Conservation (phyloP, 2,329 filamentous ascomycete species). For the Aspergillus pseudonomiae region DNA sequence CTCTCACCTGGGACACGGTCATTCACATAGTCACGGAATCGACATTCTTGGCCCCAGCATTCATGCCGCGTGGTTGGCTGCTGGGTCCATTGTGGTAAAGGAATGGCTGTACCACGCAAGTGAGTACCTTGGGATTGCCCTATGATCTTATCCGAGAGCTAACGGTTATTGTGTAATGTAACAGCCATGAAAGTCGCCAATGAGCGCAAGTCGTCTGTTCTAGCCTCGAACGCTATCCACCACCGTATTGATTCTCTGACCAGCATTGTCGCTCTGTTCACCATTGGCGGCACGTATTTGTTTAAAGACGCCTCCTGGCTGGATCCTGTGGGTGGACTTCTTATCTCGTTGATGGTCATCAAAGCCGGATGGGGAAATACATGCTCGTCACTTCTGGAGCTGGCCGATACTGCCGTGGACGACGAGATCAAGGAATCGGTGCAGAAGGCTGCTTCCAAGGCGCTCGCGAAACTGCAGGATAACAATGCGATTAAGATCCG, state of each 20-base stretch:
- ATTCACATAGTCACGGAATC: constrained; percentile 58
- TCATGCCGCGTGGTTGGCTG: constrained; percentile 92
- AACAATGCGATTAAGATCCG: constrained; percentile 69
- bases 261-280: constrained; percentile 86
- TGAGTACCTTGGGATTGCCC: constrained; percentile 55
- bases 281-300: constrained; percentile 86
- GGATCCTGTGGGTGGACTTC: constrained; percentile 87
- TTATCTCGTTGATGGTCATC: constrained; percentile 93
- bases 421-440: constrained; percentile 77
- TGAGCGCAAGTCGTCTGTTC: constrained; percentile 91
- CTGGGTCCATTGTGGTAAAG: constrained; percentile 86
- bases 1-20: constrained; percentile 37
- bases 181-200: constrained; percentile 91
- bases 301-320: constrained; percentile 86
- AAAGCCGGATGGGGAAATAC: constrained; percentile 89
- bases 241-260: constrained; percentile 96
- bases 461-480: constrained; percentile 57
- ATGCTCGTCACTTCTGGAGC: constrained; percentile 75
- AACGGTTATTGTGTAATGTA: constrained; percentile 10
- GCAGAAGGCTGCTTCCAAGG: constrained; percentile 64
- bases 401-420: constrained; percentile 89
- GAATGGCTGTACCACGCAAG: constrained; percentile 97
- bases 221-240: constrained; percentile 94
- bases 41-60: constrained; percentile 73
- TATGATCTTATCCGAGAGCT: not conserved